Percentiles rank a stretch among this genome's conserved stretches.
Conservation (phyloP, 208 protist species). For the Leishmania turanica region DNA sequence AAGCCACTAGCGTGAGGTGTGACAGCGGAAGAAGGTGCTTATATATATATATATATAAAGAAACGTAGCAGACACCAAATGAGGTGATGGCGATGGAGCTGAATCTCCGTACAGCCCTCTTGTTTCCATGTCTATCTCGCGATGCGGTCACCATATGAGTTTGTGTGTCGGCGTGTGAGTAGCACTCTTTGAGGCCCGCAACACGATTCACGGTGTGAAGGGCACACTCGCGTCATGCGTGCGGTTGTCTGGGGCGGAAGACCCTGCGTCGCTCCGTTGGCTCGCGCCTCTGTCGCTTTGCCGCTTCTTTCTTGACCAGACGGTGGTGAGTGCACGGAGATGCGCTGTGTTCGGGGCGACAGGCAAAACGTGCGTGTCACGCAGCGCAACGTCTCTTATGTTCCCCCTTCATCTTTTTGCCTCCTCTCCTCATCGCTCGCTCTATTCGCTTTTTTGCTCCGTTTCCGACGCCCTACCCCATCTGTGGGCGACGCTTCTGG, state of each 20-base stretch:
- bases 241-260: background rate
- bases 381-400: background rate
- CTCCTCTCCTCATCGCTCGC: background rate
- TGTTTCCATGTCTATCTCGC: background rate
- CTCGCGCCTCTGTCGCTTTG: background rate
- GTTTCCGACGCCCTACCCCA: background rate
- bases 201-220: background rate
- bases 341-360: background rate
- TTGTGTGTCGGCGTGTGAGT: background rate
- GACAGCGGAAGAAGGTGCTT: background rate
- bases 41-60: background rate
- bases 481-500: background rate
- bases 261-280: background rate
- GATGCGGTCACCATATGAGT: background rate
- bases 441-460: background rate
- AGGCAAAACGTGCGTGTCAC: background rate
- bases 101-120: background rate
- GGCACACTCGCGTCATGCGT: background rate
- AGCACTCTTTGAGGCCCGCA: background rate
- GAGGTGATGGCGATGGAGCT: no score
- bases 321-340: no score
- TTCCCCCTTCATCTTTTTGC: background rate
- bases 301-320: background rate
- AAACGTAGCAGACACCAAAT: background rate
- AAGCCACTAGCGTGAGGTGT: background rate